Percentiles rank a stretch among this genome's conserved stretches.
Evolutionary conservation across 2,329 filamentous ascomycete species (phyloP).

Genomic region (Cercospora zeina): DNA sequence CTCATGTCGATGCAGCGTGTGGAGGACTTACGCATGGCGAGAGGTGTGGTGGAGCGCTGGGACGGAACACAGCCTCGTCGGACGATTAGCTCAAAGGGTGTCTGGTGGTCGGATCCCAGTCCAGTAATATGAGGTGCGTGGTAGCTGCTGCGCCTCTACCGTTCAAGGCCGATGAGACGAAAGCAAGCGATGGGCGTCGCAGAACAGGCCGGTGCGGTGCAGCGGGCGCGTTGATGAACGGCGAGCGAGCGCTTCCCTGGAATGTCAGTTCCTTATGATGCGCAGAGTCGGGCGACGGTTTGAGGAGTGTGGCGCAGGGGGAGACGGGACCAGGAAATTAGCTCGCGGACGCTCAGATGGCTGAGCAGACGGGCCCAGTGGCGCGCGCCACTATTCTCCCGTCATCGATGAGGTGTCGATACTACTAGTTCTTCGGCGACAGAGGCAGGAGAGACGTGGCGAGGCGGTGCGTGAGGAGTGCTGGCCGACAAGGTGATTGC

Average conservation of each 20-base stretch:
- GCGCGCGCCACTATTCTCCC: not conserved
- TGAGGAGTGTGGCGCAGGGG: conserved; percentile 11
- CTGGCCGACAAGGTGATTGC: not conserved
- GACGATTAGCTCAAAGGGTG: conserved; percentile 9
- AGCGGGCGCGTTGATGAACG: not conserved
- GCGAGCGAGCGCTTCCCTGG: not conserved
- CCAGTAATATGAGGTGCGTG: not conserved
- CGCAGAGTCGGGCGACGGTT: not conserved
- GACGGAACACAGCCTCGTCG: conserved; percentile 8
- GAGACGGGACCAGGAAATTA: conserved; percentile 5
- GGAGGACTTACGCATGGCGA: conserved; percentile 13
- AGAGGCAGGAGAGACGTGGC: not conserved
- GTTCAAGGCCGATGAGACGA: not conserved
- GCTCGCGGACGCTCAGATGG: conserved; percentile 2
- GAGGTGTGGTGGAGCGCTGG: conserved; percentile 2
- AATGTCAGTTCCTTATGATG: conserved; percentile 9
- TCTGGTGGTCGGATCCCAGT: conserved; percentile 3
- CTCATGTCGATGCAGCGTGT: conserved; percentile 8
- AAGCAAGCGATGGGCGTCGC: not conserved
- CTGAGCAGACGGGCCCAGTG: conserved; percentile 8
- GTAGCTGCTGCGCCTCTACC: conserved; percentile 12
- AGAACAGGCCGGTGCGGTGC: not conserved
- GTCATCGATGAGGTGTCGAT: conserved; percentile 7
- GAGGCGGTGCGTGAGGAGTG: not conserved
- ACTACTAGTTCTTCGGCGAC: not conserved